Evolutionary conservation across 768 basidiomycete species (phyloP).

Genomic region (Agrocybe pediades): DNA sequence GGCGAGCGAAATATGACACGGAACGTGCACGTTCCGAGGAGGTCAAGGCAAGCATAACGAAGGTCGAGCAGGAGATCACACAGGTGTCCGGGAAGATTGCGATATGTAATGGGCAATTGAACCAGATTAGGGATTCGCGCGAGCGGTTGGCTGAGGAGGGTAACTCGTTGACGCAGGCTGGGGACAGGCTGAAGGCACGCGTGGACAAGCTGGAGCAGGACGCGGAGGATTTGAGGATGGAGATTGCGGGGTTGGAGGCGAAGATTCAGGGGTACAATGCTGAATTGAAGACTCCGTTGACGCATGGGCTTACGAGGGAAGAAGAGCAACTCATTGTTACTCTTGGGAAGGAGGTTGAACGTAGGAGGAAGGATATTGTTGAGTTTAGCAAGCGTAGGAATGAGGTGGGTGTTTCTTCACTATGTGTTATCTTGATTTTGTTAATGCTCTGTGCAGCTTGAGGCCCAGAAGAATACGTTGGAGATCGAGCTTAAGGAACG

Average conservation of each 20-base stretch:
- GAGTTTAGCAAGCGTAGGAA: constrained; percentile 69
- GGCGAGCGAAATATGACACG: constrained; percentile 70
- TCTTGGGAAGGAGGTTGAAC: constrained; percentile 78
- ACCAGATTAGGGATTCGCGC: constrained; percentile 66
- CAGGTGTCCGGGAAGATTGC: constrained; percentile 72
- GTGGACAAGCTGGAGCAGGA: constrained; percentile 67
- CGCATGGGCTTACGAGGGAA: constrained; percentile 67
- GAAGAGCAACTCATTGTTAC: constrained; percentile 69
- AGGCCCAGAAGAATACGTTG: constrained; percentile 74
- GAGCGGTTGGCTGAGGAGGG: constrained; percentile 70
- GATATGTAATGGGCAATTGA: constrained; percentile 67
- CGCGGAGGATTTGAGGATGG: constrained; percentile 71
- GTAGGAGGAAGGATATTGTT: constrained; percentile 67
- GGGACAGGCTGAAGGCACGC: constrained; percentile 65
- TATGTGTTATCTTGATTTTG: background rate
- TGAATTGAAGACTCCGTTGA: constrained; percentile 78
- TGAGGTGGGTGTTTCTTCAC: constrained; percentile 51
- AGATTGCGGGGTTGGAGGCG: constrained; percentile 60
- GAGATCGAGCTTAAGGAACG: constrained; percentile 95
- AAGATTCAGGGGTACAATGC: constrained; percentile 64
- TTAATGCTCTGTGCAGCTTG: constrained; percentile 45
- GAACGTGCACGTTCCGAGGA: constrained; percentile 69
- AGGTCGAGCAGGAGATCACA: constrained; percentile 87
- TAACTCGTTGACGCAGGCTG: constrained; percentile 59
- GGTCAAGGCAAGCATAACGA: constrained; percentile 68